These are phyloP conservation scores for Penicillium ochrochloron DNA, from an alignment of 495 filamentous ascomycete genomes.

Conservation along the genomic window DNA sequence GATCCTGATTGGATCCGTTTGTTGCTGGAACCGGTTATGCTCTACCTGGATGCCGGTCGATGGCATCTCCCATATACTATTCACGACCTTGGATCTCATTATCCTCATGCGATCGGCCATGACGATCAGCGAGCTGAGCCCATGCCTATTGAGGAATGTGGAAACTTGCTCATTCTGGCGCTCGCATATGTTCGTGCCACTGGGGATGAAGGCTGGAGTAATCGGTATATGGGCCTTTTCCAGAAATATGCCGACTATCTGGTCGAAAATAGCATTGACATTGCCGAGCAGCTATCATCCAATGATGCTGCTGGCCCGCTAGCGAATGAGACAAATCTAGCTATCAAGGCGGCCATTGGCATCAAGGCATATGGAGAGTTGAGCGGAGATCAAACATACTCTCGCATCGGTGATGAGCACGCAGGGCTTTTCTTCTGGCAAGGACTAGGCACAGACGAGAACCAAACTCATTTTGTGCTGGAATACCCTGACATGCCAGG, in stretches of 20 bases:
- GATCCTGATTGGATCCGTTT: constrained; percentile 54
- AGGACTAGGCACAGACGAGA: constrained; percentile 40
- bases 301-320: constrained; percentile 58
- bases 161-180: constrained; percentile 50
- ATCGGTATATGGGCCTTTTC: constrained; percentile 41
- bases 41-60: constrained; percentile 50
- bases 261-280: constrained; percentile 51
- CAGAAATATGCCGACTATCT: constrained; percentile 57
- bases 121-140: constrained; percentile 48
- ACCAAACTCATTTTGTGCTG: constrained; percentile 50
- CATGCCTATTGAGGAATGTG: constrained; percentile 56
- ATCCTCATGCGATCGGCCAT: constrained; percentile 56
- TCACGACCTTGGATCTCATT: constrained; percentile 52
- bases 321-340: constrained; percentile 60
- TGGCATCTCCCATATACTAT: constrained; percentile 49
- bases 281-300: constrained; percentile 56
- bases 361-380: constrained; percentile 54
- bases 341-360: constrained; percentile 61
- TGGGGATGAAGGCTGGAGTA: constrained; percentile 42
- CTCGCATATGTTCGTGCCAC: constrained; percentile 50
- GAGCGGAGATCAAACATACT: constrained; percentile 44
- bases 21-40: constrained; percentile 54
- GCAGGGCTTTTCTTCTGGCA: constrained; percentile 46
- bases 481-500: constrained; percentile 42
- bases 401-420: constrained; percentile 41